Evolutionary conservation across 306 rosid genomes (phyloP), one percentile per base, ranked within the genome.

Genomic region (Cucurbita moschata): DNA sequence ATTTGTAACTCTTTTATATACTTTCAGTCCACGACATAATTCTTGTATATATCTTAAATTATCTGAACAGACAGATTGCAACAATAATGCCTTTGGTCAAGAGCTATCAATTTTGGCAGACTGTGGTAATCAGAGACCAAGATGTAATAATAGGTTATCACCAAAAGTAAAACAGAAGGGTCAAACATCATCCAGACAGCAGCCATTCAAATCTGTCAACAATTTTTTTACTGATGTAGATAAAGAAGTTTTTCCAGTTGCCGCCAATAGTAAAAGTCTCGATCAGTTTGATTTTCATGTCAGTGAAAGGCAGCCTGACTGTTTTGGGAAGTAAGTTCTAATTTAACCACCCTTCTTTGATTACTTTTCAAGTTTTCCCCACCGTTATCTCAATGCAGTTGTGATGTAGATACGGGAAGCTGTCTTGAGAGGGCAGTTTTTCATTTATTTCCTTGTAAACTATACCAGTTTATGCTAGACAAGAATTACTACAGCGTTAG

Each of bases 101-200:
- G 92, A 90, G 49, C 57, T 75, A 18, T 83, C 92, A 40, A 49
- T 81, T 78, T 77, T 90, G 81, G 79, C 80, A 56, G 80, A 6
- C 64, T 42, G 81, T 72, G 80, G 81, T 77, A 71, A 43, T 53
- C 85, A 55, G 73, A 83, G 75, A 75, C 70, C 16, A 74, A 81
- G 30, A 55, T 79, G 71, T 42, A 77, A 59, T 71, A 80, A 79
- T 54, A 82, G 66, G 16, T 54, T 82, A 39, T 71, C 72, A 19
- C 75, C 60, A 26, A 85, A 68, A 67, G 73, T 76, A 79, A 79
- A 82, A 75, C 80, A 70, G 70, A 87, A 70, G 66, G 62, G 47
- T 72, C 85, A 74, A 67, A 54, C 83, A 74, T 78, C 88, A 71
- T 74, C 86, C 73, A 85, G 90, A 75, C 21, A 43, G 13, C 21